phyloP scores from a whole-genome alignment of 169 alveolate species.

The Eimeria praecox region DNA sequence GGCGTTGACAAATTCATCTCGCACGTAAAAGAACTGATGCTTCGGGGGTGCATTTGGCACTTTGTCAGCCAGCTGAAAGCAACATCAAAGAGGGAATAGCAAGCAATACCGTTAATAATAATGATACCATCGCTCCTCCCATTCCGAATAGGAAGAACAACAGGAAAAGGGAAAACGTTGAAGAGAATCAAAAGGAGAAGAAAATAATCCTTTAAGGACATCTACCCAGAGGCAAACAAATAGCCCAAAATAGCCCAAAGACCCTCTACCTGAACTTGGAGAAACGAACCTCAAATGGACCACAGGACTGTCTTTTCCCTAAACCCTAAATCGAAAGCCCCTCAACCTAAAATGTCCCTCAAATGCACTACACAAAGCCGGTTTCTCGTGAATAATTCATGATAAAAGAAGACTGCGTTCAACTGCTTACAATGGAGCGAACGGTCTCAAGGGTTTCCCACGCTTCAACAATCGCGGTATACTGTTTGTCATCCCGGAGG shows the following conservation, averaged over 20 bases:
- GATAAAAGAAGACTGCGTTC: not conserved
- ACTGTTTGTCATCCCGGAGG: slow-evolving; percentile 2
- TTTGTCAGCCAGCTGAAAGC: not conserved
- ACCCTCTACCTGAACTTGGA: not conserved
- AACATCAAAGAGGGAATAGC: not conserved
- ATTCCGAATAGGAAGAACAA: not conserved
- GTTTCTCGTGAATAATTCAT: too few relatives aligned
- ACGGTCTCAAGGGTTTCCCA: slow-evolving; percentile 52
- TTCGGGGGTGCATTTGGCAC: not conserved
- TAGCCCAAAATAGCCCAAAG: not conserved
- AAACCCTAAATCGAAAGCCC: slow-evolving; percentile 5
- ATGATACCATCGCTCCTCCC: not conserved
- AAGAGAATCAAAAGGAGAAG: not conserved
- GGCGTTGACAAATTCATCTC: not conserved
- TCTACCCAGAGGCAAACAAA: not conserved
- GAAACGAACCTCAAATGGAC: not conserved
- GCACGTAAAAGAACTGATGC: not conserved
- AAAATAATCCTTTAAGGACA: not conserved
- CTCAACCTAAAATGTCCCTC: not conserved
- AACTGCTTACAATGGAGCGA: not conserved
- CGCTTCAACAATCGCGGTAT: slow-evolving; percentile 15
- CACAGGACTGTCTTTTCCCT: not conserved
- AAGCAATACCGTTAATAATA: too few relatives aligned
- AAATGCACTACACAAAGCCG: too few relatives aligned
- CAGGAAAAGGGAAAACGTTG: not conserved